phyloP scores from a whole-genome alignment of 2,329 filamentous ascomycete species.

The Delphinella strobiligena region DNA sequence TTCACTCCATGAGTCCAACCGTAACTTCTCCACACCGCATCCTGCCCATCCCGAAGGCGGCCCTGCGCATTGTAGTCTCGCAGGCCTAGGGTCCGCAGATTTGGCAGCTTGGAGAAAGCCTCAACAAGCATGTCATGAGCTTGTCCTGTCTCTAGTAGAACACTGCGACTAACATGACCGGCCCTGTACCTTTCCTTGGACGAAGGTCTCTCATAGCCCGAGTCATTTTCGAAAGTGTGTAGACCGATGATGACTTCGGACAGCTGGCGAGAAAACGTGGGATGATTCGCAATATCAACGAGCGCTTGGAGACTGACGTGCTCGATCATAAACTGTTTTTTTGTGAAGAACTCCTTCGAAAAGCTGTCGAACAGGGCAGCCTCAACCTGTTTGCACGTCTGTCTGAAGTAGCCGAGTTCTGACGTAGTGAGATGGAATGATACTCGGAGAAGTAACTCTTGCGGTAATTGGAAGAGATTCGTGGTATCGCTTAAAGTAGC shows the following conservation, averaged over 20 bases:
- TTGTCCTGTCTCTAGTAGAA: slow-evolving; percentile 29
- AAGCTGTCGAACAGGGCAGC: slow-evolving; percentile 43
- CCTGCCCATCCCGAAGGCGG: slow-evolving; percentile 37
- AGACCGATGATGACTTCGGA: slow-evolving; percentile 40
- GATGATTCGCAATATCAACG: slow-evolving; percentile 28
- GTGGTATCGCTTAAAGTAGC: no score
- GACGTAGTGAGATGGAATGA: slow-evolving; percentile 40
- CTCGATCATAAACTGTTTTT: slow-evolving; percentile 54
- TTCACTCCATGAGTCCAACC: slow-evolving; percentile 21
- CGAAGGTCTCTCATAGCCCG: background rate
- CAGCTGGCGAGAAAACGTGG: slow-evolving; percentile 26
- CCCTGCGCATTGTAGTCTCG: slow-evolving; percentile 44
- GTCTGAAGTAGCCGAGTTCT: slow-evolving; percentile 44
- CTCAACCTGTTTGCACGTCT: slow-evolving; percentile 44
- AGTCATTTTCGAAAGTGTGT: slow-evolving; percentile 14
- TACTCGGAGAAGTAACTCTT: slow-evolving; percentile 48
- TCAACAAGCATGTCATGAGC: slow-evolving; percentile 43
- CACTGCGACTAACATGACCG: slow-evolving; percentile 9
- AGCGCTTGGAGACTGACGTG: slow-evolving; percentile 44
- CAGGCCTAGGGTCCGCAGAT: slow-evolving; percentile 45
- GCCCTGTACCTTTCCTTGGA: slow-evolving; percentile 11
- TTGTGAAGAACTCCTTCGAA: slow-evolving; percentile 50
- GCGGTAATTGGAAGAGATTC: slow-evolving; percentile 26
- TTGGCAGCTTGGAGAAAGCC: slow-evolving; percentile 43
- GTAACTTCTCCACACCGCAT: slow-evolving; percentile 42